Evolutionary conservation across 495 filamentous ascomycete species (phyloP).

Genomic region (Aspergillus affinis): DNA sequence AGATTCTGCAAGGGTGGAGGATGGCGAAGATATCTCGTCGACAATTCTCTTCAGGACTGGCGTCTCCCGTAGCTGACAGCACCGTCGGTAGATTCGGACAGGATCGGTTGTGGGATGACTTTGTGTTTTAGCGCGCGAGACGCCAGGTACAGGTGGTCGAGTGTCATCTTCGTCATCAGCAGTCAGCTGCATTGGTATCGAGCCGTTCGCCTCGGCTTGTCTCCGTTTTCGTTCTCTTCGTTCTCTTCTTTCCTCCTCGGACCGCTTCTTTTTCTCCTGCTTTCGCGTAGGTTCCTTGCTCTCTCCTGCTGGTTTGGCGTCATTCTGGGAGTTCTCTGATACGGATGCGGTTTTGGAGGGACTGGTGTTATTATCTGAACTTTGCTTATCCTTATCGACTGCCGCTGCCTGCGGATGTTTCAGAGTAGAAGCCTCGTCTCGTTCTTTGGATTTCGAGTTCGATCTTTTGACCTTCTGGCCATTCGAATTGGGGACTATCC

Average conservation of each 20-base stretch:
- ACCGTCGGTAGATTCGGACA: conserved; percentile 87
- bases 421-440: conserved; percentile 65
- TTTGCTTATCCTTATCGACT: conserved; percentile 54
- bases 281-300: conserved; percentile 61
- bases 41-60: conserved; percentile 84
- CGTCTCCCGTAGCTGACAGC: conserved; percentile 90
- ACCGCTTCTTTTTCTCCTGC: conserved; percentile 89
- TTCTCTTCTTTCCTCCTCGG: conserved; percentile 82
- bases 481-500: conserved; percentile 27
- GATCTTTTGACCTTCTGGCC: conserved; percentile 53
- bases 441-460: conserved; percentile 61
- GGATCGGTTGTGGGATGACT: conserved; percentile 85
- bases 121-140: conserved; percentile 51
- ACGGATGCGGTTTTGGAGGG: conserved; percentile 23
- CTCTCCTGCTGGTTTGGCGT: conserved; percentile 36
- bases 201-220: conserved; percentile 78
- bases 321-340: conserved; percentile 20
- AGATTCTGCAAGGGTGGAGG: conserved; percentile 55
- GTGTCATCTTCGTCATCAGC: conserved; percentile 54
- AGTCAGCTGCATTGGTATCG: conserved; percentile 73
- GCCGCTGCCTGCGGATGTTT: conserved; percentile 59
- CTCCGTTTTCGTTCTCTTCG: conserved; percentile 78
- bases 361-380: conserved; percentile 17
- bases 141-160: conserved; percentile 25
- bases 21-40: conserved; percentile 74